Base-by-base conservation (phyloP, 2,329 filamentous ascomycete genomes). In the Aspergillus alliaceus region DNA sequence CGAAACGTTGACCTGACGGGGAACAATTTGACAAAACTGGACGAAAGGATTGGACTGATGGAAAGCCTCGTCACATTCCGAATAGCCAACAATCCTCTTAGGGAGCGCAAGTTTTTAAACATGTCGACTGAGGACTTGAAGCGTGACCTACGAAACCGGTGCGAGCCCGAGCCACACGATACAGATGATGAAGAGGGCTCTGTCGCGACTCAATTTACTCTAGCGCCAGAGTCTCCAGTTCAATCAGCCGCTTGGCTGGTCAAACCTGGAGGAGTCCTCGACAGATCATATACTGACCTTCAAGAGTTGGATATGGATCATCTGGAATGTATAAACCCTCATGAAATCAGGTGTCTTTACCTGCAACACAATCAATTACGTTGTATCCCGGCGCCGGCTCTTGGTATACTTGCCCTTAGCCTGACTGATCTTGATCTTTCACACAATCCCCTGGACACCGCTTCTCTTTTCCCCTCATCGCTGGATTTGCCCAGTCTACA, bases 41-140 rank as follows among this genome's bases (percentile, higher is more conserved):
- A 95, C 29, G 83, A 90, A 0, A 87, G 86, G 62, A 85, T 98
- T 57, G 89, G 88, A 5, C 79, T 85, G 25, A 96, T 98, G 91
- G 86, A 91, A 6, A 86, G 77, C 44, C 77, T 99, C 9, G 82
- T 86, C 20, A 87, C 87, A 69, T 83, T 98, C 40, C 86, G 88
- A 4, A 80, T 99, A 31, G 87, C 87, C 42, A 92, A 91, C n/a
- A 99, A 99, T 67, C 95, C 95, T 0, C 78, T 99, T 14, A 84
- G 90, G 14, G 92, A 97, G 70, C 92, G 90, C 70, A 96, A 92
- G 70, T 91, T 95, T 64, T 80, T 93, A 14, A 89, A 85, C 0
- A 90, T 96, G 77, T 83, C 84, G 22, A 92, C 90, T 0, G 89
- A 91, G 14, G 90, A 95, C 53, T 79, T 98, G 60, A 96, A 96